Evolutionary conservation across 257 asterid species (phyloP).

Genomic region (Anisodus tanguticus): DNA sequence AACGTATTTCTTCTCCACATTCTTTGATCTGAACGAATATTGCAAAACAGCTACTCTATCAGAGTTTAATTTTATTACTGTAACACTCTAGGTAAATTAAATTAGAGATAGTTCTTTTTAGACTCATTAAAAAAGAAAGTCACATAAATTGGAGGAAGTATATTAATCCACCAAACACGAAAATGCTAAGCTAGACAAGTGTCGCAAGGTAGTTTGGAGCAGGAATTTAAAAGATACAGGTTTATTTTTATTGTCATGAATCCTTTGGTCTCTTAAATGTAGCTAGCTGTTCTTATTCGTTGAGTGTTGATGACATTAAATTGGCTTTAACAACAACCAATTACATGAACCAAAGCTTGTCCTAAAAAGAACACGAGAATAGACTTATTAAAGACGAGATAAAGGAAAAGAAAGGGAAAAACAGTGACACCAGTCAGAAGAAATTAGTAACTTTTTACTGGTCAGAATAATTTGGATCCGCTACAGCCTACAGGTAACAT

Average conservation of each 20-base stretch:
- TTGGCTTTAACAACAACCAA: neutral
- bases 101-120: neutral
- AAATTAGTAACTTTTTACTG: neutral
- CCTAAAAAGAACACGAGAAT: neutral
- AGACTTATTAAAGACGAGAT: neutral
- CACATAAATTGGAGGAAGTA: neutral
- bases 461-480: neutral
- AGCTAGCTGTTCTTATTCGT: neutral
- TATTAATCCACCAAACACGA: no score
- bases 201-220: neutral
- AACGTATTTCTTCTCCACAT: neutral
- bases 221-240: constrained; percentile 3
- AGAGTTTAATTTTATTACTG: neutral
- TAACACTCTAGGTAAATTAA: neutral
- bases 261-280: constrained; percentile 22
- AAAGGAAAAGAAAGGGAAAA: neutral
- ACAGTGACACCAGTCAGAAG: neutral
- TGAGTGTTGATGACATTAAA: constrained; percentile 24
- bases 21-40: neutral
- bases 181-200: neutral
- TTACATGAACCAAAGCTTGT: neutral
- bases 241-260: constrained; percentile 4
- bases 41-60: neutral
- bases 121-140: neutral
- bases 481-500: no score